phyloP scores from a whole-genome alignment of 768 basidiomycete species.

The Tulasnella sp. region DNA sequence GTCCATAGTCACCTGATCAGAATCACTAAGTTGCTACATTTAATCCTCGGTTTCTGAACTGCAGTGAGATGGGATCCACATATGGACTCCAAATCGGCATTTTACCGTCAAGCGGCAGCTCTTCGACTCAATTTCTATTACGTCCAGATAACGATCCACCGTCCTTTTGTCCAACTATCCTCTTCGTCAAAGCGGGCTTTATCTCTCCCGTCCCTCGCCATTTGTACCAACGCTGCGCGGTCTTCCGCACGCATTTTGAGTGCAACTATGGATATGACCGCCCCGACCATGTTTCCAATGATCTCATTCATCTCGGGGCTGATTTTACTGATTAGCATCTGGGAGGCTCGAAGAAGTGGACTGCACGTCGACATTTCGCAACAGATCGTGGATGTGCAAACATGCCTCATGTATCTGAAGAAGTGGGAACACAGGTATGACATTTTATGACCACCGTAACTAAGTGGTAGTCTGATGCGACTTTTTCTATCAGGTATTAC shows the following conservation, averaged over 20 bases:
- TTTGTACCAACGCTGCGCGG: slow-evolving; percentile 69
- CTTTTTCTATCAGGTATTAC: too few relatives aligned
- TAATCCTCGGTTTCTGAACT: too few relatives aligned
- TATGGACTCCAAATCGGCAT: slow-evolving; percentile 31
- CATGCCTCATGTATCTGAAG: slow-evolving; percentile 45
- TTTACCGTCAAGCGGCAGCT: slow-evolving; percentile 47
- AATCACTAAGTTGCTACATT: too few relatives aligned
- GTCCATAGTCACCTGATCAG: background rate
- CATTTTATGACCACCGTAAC: too few relatives aligned
- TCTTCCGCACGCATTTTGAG: slow-evolving; percentile 65
- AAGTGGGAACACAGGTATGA: slow-evolving; percentile 27
- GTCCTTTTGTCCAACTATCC: slow-evolving; percentile 58
- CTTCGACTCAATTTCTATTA: slow-evolving; percentile 53
- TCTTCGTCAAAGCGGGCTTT: slow-evolving; percentile 26
- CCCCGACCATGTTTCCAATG: slow-evolving; percentile 28
- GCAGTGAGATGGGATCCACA: slow-evolving; percentile 49
- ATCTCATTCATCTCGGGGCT: slow-evolving; percentile 41
- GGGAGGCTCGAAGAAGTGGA: slow-evolving; percentile 46
- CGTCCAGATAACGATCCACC: slow-evolving; percentile 62
- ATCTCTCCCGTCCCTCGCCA: slow-evolving; percentile 57
- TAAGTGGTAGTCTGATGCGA: too few relatives aligned
- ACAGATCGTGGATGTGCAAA: slow-evolving; percentile 50
- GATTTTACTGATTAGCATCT: slow-evolving; percentile 55
- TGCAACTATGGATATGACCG: slow-evolving; percentile 31
- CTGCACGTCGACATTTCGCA: slow-evolving; percentile 34